Evolutionary conservation across 306 rosid genomes (phyloP).

Genomic region (Begonia peltatifolia): DNA sequence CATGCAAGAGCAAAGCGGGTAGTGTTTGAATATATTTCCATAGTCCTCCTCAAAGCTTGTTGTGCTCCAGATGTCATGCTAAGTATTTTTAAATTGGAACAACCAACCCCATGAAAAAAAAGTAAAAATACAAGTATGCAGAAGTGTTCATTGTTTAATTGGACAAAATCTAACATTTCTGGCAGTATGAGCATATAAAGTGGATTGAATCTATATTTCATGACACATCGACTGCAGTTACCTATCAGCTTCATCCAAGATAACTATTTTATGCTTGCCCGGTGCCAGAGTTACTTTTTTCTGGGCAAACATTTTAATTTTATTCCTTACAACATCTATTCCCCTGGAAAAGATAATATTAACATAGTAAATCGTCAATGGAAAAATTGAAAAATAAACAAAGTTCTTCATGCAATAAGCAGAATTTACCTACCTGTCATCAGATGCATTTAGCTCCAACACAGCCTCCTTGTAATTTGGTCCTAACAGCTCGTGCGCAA

Average conservation of each 20-base stretch:
- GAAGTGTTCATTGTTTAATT: too few relatives aligned
- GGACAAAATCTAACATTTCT: too few relatives aligned
- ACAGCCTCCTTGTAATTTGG: conserved; percentile 80
- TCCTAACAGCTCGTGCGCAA: conserved; percentile 81
- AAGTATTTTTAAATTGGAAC: conserved; percentile 4
- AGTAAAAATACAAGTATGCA: not conserved
- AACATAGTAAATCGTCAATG: not conserved
- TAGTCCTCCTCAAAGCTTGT: conserved; percentile 90
- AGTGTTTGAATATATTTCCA: conserved; percentile 87
- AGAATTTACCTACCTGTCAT: conserved; percentile 48
- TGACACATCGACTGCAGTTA: conserved; percentile 8
- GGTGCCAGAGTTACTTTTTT: conserved; percentile 74
- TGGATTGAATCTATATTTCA: too few relatives aligned
- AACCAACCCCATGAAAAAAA: not conserved
- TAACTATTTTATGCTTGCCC: conserved; percentile 73
- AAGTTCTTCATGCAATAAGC: not conserved
- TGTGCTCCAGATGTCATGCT: conserved; percentile 98
- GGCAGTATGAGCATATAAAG: too few relatives aligned
- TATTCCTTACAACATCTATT: conserved; percentile 96
- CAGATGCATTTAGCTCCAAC: conserved; percentile 86
- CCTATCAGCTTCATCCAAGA: conserved; percentile 98
- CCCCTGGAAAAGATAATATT: conserved; percentile 34
- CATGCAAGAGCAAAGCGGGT: conserved; percentile 96
- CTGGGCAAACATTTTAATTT: conserved; percentile 95
- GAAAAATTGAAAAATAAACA: not conserved